Percentiles rank a stretch among this genome's conserved stretches.
These are phyloP conservation scores for Chaetomium globosum DNA, from an alignment of 2,329 filamentous ascomycete species.

Conservation along the genomic window DNA sequence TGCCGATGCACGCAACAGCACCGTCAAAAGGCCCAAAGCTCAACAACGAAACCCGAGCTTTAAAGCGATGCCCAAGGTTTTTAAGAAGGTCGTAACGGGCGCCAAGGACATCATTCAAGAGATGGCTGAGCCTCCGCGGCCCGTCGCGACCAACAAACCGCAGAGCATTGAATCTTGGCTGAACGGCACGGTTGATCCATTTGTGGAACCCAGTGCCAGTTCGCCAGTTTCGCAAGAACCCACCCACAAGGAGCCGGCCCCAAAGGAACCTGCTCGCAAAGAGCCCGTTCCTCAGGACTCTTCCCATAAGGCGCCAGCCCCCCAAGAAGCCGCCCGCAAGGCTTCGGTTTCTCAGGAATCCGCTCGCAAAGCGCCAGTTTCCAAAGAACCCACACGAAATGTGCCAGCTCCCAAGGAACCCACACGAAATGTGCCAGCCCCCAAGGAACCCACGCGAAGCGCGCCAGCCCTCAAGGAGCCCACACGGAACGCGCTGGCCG, in stretches of 20 bases:
- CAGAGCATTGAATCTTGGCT: slow-evolving; percentile 69
- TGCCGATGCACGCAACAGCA: slow-evolving; percentile 49
- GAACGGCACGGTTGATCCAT: slow-evolving; percentile 64
- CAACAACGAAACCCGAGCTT: slow-evolving; percentile 60
- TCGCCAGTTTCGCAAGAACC: slow-evolving; percentile 44
- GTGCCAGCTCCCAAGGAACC: slow-evolving; percentile 44
- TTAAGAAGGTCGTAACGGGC: slow-evolving; percentile 66
- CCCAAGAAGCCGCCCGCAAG: neutral
- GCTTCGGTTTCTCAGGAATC: neutral
- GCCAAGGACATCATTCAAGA: slow-evolving; percentile 68
- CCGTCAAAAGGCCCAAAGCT: slow-evolving; percentile 49
- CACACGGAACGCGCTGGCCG: slow-evolving; percentile 35
- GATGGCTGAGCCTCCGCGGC: slow-evolving; percentile 58
- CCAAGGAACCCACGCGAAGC: slow-evolving; percentile 45
- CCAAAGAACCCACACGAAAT: slow-evolving; percentile 45
- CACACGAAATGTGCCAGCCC: slow-evolving; percentile 35
- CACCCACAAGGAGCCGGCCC: slow-evolving; percentile 35
- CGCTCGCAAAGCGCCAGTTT: neutral
- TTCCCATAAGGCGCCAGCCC: no score
- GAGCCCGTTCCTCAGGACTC: no score
- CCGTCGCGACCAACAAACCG: slow-evolving; percentile 57
- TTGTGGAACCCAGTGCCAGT: slow-evolving; percentile 52
- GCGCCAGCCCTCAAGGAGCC: slow-evolving; percentile 45
- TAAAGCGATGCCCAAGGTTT: slow-evolving; percentile 62
- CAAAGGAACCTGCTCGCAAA: no score